Conservation (phyloP, 371 early-diverging fungal genomes). For the Rhizopus delemar region DNA sequence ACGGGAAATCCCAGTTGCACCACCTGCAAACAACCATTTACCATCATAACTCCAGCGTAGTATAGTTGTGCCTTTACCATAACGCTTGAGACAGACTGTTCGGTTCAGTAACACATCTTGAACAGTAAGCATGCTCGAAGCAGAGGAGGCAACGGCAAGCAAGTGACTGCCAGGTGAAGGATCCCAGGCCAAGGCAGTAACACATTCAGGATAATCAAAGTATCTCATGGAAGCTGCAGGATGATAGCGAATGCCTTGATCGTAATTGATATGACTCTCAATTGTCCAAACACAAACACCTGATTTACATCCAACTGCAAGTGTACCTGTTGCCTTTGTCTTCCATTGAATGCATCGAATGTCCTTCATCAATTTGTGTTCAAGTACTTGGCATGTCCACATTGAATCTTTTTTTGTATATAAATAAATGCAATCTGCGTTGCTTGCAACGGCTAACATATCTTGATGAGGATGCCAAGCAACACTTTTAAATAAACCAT, state of each 20-base stretch:
- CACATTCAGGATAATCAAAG: constrained; percentile 26
- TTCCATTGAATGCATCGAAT: constrained; percentile 63
- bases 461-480: constrained; percentile 63
- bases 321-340: constrained; percentile 35
- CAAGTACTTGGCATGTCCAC: constrained; percentile 47
- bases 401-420: constrained; percentile 40
- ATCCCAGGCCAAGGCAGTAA: constrained; percentile 51
- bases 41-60: constrained; percentile 53
- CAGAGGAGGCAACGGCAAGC: constrained; percentile 36
- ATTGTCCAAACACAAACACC: constrained; percentile 63
- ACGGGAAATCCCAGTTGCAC: constrained; percentile 34
- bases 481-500: constrained; percentile 20
- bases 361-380: constrained; percentile 46
- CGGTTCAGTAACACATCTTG: constrained; percentile 36
- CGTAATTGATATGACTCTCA: constrained; percentile 1
- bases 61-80: constrained; percentile 37
- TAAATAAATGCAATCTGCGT: constrained; percentile 50
- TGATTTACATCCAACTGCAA: constrained; percentile 62
- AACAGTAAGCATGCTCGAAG: constrained; percentile 29
- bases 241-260: constrained; percentile 7
- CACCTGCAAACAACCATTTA: constrained; percentile 42
- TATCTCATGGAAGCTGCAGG: constrained; percentile 35
- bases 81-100: constrained; percentile 34
- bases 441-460: constrained; percentile 51
- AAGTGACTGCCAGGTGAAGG: constrained; percentile 46